Evolutionary conservation across 2,329 filamentous ascomycete genomes (phyloP).

Genomic region (Penicillium sclerotigenum): DNA sequence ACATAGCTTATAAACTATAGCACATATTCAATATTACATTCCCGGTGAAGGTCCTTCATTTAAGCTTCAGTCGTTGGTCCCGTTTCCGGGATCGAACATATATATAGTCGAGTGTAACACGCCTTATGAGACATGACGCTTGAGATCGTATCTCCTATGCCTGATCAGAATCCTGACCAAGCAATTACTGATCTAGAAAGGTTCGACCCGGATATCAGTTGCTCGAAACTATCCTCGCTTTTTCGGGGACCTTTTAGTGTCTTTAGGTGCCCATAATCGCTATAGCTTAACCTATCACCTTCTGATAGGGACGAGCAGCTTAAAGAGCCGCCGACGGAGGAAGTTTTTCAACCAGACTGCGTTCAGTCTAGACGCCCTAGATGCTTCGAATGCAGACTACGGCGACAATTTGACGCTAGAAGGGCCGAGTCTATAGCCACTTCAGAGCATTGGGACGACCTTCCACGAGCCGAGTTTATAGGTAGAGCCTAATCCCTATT

Average conservation of each 20-base stretch:
- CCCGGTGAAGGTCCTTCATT: not conserved
- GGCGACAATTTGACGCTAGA: not conserved
- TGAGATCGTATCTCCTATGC: not conserved
- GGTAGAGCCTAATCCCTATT: not conserved
- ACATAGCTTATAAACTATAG: not conserved
- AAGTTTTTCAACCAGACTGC: not conserved
- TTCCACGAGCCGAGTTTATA: not conserved
- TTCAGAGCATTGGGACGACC: not conserved
- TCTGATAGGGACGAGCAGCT: not conserved
- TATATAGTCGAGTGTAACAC: not conserved
- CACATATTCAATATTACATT: not conserved
- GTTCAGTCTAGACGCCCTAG: not conserved
- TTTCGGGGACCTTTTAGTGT: constrained; percentile 18
- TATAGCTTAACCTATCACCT: not conserved
- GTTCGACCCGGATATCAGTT: not conserved
- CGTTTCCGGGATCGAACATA: not conserved
- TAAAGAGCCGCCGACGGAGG: not conserved
- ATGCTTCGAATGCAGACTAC: not conserved
- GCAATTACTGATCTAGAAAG: constrained; percentile 14
- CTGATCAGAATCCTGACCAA: constrained; percentile 1
- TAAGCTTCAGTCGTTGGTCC: too few species aligned
- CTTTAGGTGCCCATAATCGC: not conserved
- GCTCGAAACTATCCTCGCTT: not conserved
- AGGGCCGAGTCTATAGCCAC: too few species aligned
- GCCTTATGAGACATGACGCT: constrained; percentile 12